phyloP scores from a whole-genome alignment of 768 basidiomycete genomes.

The Serendipita vermifera region DNA sequence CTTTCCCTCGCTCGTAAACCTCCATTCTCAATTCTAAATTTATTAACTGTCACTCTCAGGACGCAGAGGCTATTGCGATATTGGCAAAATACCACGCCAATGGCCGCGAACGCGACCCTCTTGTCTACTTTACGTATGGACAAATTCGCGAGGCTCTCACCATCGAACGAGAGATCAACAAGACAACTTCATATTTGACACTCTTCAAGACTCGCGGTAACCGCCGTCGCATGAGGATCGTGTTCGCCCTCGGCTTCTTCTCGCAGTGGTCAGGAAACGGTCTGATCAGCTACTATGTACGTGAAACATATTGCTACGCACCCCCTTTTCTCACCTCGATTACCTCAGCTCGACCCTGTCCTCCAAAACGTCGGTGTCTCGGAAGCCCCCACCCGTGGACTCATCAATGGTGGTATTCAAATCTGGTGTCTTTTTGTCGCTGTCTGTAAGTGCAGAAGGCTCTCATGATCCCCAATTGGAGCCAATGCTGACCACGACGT shows the following conservation, averaged over 20 bases:
- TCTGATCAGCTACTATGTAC: constrained; percentile 22
- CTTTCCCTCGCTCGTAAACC: neutral
- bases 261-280: constrained; percentile 46
- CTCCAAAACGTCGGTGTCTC: constrained; percentile 51
- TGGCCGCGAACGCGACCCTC: constrained; percentile 36
- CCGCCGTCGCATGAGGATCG: constrained; percentile 50
- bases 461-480: neutral
- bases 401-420: constrained; percentile 53
- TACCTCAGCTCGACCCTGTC: constrained; percentile 58
- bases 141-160: constrained; percentile 56
- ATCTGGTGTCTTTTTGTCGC: constrained; percentile 53
- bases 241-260: constrained; percentile 54
- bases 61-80: constrained; percentile 45
- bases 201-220: constrained; percentile 55
- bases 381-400: constrained; percentile 37
- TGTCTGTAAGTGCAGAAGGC: constrained; percentile 5
- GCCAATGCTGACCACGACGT: neutral
- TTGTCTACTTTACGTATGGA: constrained; percentile 47
- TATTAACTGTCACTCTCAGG: constrained; percentile 22
- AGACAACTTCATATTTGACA: constrained; percentile 36
- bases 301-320: neutral
- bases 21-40: neutral
- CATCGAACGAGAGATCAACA: constrained; percentile 45
- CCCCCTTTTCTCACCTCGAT: constrained; percentile 18
- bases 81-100: constrained; percentile 61